phyloP scores from a whole-genome alignment of 1,139 yeast species.

The Saccharomyces hybrid region DNA sequence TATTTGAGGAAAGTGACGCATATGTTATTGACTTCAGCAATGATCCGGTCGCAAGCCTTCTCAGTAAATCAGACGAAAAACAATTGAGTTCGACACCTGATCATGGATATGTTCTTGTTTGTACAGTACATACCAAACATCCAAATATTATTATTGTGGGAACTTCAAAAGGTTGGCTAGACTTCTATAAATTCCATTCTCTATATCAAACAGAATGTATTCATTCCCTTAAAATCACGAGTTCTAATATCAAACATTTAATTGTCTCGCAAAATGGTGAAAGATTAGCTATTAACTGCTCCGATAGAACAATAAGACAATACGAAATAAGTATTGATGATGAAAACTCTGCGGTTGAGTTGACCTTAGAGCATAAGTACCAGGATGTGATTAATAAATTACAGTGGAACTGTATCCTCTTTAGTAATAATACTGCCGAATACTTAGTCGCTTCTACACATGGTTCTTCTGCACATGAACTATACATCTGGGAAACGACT shows the following conservation, averaged over 20 bases:
- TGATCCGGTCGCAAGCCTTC: constrained; percentile 32
- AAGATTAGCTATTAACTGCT: constrained; percentile 66
- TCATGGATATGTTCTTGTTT: constrained; percentile 29
- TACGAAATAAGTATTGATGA: constrained; percentile 37
- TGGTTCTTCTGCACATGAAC: constrained; percentile 79
- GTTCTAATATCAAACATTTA: constrained; percentile 66
- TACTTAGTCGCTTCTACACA: constrained; percentile 81
- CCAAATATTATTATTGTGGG: constrained; percentile 58
- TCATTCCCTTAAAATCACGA: constrained; percentile 48
- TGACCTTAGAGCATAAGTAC: constrained; percentile 71
- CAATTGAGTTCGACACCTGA: constrained; percentile 7
- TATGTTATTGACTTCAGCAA: constrained; percentile 45
- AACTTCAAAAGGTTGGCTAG: constrained; percentile 72
- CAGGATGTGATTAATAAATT: constrained; percentile 85
- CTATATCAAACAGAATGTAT: constrained; percentile 30
- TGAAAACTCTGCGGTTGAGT: constrained; percentile 34
- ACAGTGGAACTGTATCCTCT: constrained; percentile 81
- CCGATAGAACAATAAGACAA: constrained; percentile 79
- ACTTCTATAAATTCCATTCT: constrained; percentile 34
- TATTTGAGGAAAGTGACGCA: constrained; percentile 42
- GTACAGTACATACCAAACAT: constrained; percentile 28
- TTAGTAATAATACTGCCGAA: constrained; percentile 71
- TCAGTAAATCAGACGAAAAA: constrained; percentile 24
- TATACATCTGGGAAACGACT: constrained; percentile 88
- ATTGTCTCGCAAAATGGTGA: constrained; percentile 58